Evolutionary conservation across 2,329 filamentous ascomycete species (phyloP), one percentile per base, ranked within the genome.

Genomic region (Apiospora marii): DNA sequence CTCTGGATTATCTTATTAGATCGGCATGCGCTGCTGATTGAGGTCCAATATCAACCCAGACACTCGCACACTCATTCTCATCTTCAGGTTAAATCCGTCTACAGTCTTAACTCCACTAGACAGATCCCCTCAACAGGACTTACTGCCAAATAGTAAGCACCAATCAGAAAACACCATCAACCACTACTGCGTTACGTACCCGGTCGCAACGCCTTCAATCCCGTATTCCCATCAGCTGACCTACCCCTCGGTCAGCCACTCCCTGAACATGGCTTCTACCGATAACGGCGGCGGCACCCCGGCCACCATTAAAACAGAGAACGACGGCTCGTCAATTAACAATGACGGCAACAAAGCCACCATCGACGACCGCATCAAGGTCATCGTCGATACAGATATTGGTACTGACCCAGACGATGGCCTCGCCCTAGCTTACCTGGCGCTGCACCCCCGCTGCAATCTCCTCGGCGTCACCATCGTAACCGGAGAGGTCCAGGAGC

Each of bases 391-490:
- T 61, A 73, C 72, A 43, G 72, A 73, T 53, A 73, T 73, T 67
- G 72, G 72, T 67, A 73, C 69, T 27, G 72, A 73, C 64, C 72
- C 72, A n/a, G 72, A 73, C 43, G 72, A 73, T 48, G 69, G 72
- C 43, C 69, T 73, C 24, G 51, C 72, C n/a, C 72, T 73, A 14
- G 64, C 67, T n/a, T 73, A 73, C 27, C 67, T 73, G 30, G 72
- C 69, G 24, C 64, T 73, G n/a, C 72, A 73, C n/a, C 69, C 72
- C 30, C 61, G 58, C n/a, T 73, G 72, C 44, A 70, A 73, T 37
- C 69, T 73, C 19, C 72, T 73, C 22, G 72, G 72, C 34, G 69
- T 73, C 64, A 71, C 72, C 49, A 69, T 73, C n/a, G 72, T 71
- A 10, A 73, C 69, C 24, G 72, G 69, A 24, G 72, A 71, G 7